Evolutionary conservation across 2,329 filamentous ascomycete species (phyloP), one percentile per base, ranked within the genome.

Genomic region (Coniochaeta ligniaria): DNA sequence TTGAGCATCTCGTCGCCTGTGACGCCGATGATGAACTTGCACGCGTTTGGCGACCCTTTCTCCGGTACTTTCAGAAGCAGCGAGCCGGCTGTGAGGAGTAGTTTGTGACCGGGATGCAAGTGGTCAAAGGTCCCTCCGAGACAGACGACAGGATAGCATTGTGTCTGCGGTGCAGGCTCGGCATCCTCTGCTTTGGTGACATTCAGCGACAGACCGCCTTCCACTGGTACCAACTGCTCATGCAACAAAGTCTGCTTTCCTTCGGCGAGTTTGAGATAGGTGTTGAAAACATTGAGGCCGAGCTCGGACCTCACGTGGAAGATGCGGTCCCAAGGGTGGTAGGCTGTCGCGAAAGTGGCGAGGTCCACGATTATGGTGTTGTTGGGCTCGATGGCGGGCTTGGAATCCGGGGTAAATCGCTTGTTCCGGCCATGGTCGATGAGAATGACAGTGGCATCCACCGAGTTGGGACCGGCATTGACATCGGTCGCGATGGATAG

Each of bases 111-210:
- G 4, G 91, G 87, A 71, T 99, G 95, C 24, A 99, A 83, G 74
- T 98, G 92, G 73, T 99, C 95, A 75, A 98, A 99, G 0, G 95
- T 99, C 11, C 95, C 95, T 33, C 94, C 95, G 14, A 98, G 84
- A 59, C 89, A 91, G 57, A 96, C 89, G 16, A 84, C 82, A 62
- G 79, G 75, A 71, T 90, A 83, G 47, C 73, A 68, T 26, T 65
- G 63, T 2, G 71, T 71, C 47, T 68, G 67, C 3, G 67, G 38
- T 17, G 65, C 58, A 24, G 61, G 50, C 6, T 65, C 60, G 7
- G 60, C 31, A 20, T 55, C 38, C 63, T 63, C 11, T 2, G 54
- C 3, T 41, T 52, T 17, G 58, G 61, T 20, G 66, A 74, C 65
- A 35, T 75, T 73, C 60, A 85, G 66, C 26, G 77, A 78, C 45